Conservation (phyloP, 2,329 filamentous ascomycete species). For the Davidsoniella neocaledoniae region DNA sequence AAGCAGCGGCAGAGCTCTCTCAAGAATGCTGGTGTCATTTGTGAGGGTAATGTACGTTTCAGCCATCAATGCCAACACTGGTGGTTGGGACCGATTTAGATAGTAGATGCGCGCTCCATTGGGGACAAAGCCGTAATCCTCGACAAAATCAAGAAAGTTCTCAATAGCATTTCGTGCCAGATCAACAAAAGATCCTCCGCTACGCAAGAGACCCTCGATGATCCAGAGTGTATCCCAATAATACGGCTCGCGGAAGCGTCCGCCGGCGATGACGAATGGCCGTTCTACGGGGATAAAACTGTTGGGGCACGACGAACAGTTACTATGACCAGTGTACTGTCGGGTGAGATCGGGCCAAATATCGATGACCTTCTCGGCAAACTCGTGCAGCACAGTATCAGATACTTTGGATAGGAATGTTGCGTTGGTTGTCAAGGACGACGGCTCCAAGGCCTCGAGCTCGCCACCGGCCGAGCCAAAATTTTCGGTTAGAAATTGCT, state of each 20-base stretch:
- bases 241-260: slow-evolving; percentile 54
- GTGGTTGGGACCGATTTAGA: slow-evolving; percentile 50
- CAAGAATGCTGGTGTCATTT: slow-evolving; percentile 40
- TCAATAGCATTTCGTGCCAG: slow-evolving; percentile 52
- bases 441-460: slow-evolving; percentile 34
- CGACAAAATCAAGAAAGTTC: slow-evolving; percentile 52
- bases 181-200: slow-evolving; percentile 43
- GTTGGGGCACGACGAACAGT: slow-evolving; percentile 42
- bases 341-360: slow-evolving; percentile 55
- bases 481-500: slow-evolving; percentile 43
- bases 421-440: slow-evolving; percentile 37
- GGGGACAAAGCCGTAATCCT: slow-evolving; percentile 47
- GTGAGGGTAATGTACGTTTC: slow-evolving; percentile 47
- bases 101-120: slow-evolving; percentile 54
- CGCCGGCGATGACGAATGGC: slow-evolving; percentile 53
- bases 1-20: slow-evolving; percentile 43
- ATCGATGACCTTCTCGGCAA: slow-evolving; percentile 45
- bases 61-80: slow-evolving; percentile 49
- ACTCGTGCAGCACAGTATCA: slow-evolving; percentile 42
- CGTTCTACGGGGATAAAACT: slow-evolving; percentile 51
- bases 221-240: slow-evolving; percentile 61
- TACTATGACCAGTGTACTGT: slow-evolving; percentile 33
- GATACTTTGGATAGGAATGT: slow-evolving; percentile 39
- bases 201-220: slow-evolving; percentile 46
- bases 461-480: slow-evolving; percentile 49